phyloP scores from a whole-genome alignment of 768 basidiomycete species.

The Obba rivulosa region DNA sequence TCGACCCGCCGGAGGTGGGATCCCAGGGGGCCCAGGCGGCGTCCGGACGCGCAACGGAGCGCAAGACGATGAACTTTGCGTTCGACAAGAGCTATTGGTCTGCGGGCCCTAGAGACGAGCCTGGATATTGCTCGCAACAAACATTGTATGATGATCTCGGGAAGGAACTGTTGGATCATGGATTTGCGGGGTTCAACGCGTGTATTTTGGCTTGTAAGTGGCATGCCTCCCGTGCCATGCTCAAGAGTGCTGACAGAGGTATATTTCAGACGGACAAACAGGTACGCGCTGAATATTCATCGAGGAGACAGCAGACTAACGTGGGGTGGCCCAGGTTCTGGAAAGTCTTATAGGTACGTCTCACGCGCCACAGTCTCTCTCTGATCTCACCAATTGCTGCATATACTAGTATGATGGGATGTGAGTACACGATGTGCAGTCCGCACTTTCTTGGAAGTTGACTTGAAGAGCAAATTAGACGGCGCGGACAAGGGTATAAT shows the following conservation, averaged over 20 bases:
- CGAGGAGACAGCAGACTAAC: not conserved
- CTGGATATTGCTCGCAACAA: constrained; percentile 88
- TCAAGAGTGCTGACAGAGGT: constrained; percentile 7
- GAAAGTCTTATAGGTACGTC: constrained; percentile 85
- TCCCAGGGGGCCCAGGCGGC: constrained; percentile 48
- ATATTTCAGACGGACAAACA: constrained; percentile 66
- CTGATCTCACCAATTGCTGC: not conserved
- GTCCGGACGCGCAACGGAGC: constrained; percentile 80
- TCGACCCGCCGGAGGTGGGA: constrained; percentile 83
- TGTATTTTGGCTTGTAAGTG: constrained; percentile 97
- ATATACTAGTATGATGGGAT: constrained; percentile 91
- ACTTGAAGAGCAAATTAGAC: constrained; percentile 43
- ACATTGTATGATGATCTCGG: constrained; percentile 94
- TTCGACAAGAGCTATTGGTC: constrained; percentile 99
- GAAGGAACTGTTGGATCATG: constrained; percentile 90
- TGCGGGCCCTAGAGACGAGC: constrained; percentile 84
- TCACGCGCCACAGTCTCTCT: not conserved
- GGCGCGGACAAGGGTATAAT: constrained; percentile 97
- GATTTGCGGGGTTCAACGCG: constrained; percentile 95
- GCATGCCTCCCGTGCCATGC: not conserved
- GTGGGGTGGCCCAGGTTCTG: constrained; percentile 53
- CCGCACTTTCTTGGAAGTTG: not conserved
- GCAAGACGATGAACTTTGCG: constrained; percentile 84
- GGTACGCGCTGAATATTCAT: constrained; percentile 41
- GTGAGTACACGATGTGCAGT: constrained; percentile 41